These are phyloP conservation scores for Fusarium armeniacum DNA, from an alignment of 2,329 filamentous ascomycete genomes.

Conservation along the genomic window DNA sequence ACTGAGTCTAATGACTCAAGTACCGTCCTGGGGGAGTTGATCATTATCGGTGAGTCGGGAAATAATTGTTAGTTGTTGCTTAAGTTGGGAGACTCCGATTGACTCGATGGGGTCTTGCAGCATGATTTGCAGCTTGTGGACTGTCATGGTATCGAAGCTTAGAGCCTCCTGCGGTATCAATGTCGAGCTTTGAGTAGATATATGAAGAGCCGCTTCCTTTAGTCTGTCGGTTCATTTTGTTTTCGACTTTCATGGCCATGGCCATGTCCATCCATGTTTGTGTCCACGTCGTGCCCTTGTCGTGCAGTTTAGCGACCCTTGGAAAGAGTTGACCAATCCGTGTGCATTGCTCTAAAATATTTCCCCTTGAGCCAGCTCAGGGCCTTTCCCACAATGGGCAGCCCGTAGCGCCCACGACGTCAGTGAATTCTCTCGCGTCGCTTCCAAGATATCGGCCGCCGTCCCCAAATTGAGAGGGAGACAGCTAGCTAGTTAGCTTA, in stretches of 20 bases:
- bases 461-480: conserved; percentile 27
- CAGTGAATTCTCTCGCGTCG: conserved; percentile 28
- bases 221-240: conserved; percentile 21
- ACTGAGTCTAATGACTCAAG: conserved; percentile 42
- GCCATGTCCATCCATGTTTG: conserved; percentile 21
- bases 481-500: not conserved
- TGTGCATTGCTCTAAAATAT: conserved; percentile 29
- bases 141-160: not conserved
- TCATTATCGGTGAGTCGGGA: conserved; percentile 15
- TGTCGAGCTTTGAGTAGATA: not conserved
- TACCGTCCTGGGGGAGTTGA: conserved; percentile 32
- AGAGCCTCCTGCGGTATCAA: not conserved
- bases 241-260: conserved; percentile 22
- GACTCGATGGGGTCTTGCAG: conserved; percentile 9
- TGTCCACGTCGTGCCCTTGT: conserved; percentile 34
- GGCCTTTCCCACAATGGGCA: conserved; percentile 45
- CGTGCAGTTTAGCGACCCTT: conserved; percentile 33
- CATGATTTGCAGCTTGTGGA: conserved; percentile 15
- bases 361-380: conserved; percentile 46
- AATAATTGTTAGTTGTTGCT: conserved; percentile 16
- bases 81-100: conserved; percentile 10
- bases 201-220: not conserved
- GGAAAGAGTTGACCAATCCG: conserved; percentile 28
- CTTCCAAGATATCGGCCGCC: conserved; percentile 22
- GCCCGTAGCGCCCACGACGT: conserved; percentile 42